Conservation (phyloP, 176 grass and related monocot genomes). For the Tuctoria greenei region DNA sequence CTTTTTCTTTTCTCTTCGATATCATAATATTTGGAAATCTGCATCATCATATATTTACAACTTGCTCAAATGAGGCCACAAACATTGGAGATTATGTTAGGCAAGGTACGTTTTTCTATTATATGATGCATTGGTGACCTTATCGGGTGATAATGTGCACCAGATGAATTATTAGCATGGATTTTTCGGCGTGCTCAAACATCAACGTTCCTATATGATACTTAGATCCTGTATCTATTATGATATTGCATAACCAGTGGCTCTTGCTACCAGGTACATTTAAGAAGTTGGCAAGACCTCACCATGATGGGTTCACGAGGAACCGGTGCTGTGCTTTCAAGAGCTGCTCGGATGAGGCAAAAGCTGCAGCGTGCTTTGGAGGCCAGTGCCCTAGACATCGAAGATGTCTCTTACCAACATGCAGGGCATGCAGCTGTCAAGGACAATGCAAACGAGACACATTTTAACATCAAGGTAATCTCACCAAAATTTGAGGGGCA, state of each 20-base stretch:
- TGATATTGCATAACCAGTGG: slow-evolving; percentile 26
- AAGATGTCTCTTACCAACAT: slow-evolving; percentile 94
- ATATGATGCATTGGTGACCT: neutral
- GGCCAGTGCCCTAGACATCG: slow-evolving; percentile 77
- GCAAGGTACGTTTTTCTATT: neutral
- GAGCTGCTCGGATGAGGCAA: slow-evolving; percentile 88
- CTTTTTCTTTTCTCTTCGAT: neutral
- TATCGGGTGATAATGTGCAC: neutral
- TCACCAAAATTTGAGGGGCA: slow-evolving; percentile 86
- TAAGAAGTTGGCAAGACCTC: neutral
- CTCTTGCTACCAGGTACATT: neutral
- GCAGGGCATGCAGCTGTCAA: slow-evolving; percentile 83
- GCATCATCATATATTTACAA: neutral
- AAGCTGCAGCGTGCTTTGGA: slow-evolving; percentile 80
- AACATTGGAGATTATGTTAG: neutral
- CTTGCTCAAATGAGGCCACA: neutral
- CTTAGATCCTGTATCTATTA: slow-evolving; percentile 7
- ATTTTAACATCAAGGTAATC: slow-evolving; percentile 88
- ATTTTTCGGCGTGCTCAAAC: neutral
- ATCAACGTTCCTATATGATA: neutral
- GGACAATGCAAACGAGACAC: slow-evolving; percentile 72
- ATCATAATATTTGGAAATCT: neutral
- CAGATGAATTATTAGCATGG: neutral
- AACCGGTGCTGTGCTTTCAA: slow-evolving; percentile 52
- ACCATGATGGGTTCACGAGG: slow-evolving; percentile 70